Percentiles rank a stretch among this genome's conserved stretches.
Conservation (phyloP, 345 rosid genomes). For the Erodium maritimum region DNA sequence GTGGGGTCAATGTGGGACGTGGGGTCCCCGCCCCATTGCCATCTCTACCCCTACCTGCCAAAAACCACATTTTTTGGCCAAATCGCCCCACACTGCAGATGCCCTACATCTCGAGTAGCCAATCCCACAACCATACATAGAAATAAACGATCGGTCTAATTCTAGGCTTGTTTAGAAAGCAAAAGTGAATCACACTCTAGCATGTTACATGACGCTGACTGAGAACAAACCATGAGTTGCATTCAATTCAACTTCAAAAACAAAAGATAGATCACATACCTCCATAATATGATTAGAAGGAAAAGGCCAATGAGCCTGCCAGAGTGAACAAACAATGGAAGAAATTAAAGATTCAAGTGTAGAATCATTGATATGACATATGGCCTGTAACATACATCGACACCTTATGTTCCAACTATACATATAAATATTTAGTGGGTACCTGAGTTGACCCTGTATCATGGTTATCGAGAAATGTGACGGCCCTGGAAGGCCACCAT, state of each 20-base stretch:
- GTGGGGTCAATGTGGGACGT: too few species aligned
- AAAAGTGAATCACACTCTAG: background rate
- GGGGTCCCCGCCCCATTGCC: too few species aligned
- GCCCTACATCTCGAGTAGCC: too few species aligned
- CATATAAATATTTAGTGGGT: background rate
- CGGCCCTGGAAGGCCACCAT: constrained; percentile 95
- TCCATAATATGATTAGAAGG: constrained; percentile 71
- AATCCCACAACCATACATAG: too few species aligned
- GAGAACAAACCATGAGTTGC: background rate
- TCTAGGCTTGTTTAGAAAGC: background rate
- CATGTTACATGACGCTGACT: background rate
- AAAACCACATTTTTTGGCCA: too few species aligned
- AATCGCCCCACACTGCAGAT: too few species aligned
- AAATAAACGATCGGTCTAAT: too few species aligned
- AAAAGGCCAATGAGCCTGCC: constrained; percentile 86
- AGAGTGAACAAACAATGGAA: constrained; percentile 7
- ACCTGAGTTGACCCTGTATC: constrained; percentile 96
- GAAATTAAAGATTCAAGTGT: background rate
- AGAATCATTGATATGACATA: background rate
- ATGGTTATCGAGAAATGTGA: constrained; percentile 82
- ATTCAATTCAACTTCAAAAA: background rate
- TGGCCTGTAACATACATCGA: too few species aligned
- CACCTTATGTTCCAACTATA: too few species aligned
- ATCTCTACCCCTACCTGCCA: too few species aligned
- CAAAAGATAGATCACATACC: constrained; percentile 24